Evolutionary conservation across 1,139 yeast genomes (phyloP), one percentile per base, ranked within the genome.

Genomic region (Pichia terricola): DNA sequence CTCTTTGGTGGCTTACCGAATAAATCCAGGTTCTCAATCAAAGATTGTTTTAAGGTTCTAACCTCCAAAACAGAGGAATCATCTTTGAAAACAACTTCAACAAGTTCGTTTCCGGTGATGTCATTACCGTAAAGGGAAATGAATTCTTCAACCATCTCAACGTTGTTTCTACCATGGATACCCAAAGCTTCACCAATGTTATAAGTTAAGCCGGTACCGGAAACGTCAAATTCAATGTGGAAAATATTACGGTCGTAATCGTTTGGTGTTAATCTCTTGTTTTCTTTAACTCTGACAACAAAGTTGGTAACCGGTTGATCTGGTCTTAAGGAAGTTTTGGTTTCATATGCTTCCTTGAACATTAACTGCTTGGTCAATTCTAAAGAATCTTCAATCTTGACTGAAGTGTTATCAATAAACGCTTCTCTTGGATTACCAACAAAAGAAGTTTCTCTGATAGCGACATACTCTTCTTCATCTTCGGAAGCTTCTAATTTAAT

Each of bases 101-200:
- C 77, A 40, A 86, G 61, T 22, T 79, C 73, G 49, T 83, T 75
- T 31, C 82, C 78, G 53, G 82, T 75, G 46, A 88, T 70, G 28
- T n/a, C 28, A 37, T 8, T 6, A 2, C 85, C 50, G 60, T 88
- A 91, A 60, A 71, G 74, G 32, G 70, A 57, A 54, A 91, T 72
- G 64, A 91, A 91, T 50, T 72, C 73, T 45, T 70, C 76, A 42
- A 88, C 96, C 41, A 70, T 73, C 33, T 68, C 73, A 34, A 72
- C 63, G 53, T 78, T 75, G 68, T 91, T 91, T 60, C 94, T 81
- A 40, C 95, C 96, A 59, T 91, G 97, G 48, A 91, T 78, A 59
- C 97, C 98, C 50, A 91, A 76, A 7, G 97, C 96, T 69, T 91
- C 98, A 62, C 98, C 98, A 60, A 91, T 85, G 51, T 81, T 94